Percentiles rank a stretch among this genome's conserved stretches.
These are phyloP conservation scores for Flammula alnicola DNA, from an alignment of 1,284 basidiomycete species.

Conservation along the genomic window DNA sequence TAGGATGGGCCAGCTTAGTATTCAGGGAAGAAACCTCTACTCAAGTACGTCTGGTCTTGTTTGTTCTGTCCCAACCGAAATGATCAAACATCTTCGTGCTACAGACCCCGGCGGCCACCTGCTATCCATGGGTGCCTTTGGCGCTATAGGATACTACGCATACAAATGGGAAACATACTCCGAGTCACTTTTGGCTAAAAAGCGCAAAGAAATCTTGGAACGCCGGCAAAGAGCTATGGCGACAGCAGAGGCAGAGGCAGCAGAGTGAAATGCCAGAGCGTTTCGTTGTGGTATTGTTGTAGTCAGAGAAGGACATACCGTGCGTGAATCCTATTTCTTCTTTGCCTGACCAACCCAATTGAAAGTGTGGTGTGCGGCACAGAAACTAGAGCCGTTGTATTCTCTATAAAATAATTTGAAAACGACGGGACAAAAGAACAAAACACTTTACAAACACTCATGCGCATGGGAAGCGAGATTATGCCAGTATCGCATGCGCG, in stretches of 20 bases:
- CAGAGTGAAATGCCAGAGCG: conserved; percentile 3
- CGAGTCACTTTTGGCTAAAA: conserved; percentile 60
- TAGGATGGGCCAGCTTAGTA: conserved; percentile 80
- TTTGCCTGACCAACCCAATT: too few relatives aligned
- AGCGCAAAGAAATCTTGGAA: conserved; percentile 60
- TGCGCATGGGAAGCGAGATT: too few relatives aligned
- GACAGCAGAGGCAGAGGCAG: conserved; percentile 19
- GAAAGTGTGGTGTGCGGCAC: too few relatives aligned
- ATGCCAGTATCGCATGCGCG: too few relatives aligned
- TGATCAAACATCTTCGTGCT: conserved; percentile 1
- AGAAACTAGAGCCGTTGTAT: background rate
- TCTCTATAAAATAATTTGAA: conserved; percentile 3
- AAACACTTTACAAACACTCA: too few relatives aligned
- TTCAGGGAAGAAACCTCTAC: conserved; percentile 71
- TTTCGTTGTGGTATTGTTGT: conserved; percentile 1
- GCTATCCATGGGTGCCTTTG: conserved; percentile 69
- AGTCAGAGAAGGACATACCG: conserved; percentile 9
- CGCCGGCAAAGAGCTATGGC: conserved; percentile 44
- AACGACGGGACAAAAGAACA: conserved; percentile 2
- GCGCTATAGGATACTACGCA: conserved; percentile 70
- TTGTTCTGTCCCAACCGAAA: background rate
- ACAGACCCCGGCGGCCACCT: conserved; percentile 68
- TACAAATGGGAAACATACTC: conserved; percentile 67
- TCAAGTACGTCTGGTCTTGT: conserved; percentile 55
- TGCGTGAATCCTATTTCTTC: conserved; percentile 1